Conservation (phyloP, 1,284 basidiomycete genomes). For the Cryptococcus sp. region DNA sequence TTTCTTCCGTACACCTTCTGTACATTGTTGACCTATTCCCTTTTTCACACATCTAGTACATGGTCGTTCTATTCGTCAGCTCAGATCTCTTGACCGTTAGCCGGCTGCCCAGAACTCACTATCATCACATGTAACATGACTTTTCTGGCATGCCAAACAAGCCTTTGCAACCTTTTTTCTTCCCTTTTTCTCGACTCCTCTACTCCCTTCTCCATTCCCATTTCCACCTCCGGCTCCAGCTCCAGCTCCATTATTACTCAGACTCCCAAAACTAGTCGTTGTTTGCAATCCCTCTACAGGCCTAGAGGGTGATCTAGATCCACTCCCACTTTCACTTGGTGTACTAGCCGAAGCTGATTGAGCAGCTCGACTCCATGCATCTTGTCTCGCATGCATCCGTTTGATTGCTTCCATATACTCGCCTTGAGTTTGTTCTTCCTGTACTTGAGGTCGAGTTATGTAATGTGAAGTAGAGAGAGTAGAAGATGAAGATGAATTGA, state of each 20-base stretch:
- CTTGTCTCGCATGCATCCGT: slow-evolving; percentile 14
- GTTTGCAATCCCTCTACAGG: not conserved
- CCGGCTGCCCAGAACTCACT: slow-evolving; percentile 54
- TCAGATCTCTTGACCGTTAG: not conserved
- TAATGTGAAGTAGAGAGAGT: no score
- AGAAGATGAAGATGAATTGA: no score
- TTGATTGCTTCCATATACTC: not conserved
- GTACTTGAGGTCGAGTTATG: no score
- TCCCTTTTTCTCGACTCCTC: slow-evolving; percentile 16
- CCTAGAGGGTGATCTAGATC: not conserved
- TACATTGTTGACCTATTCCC: slow-evolving; percentile 80
- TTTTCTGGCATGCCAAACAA: slow-evolving; percentile 88
- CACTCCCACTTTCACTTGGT: slow-evolving; percentile 2
- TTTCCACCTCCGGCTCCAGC: slow-evolving; percentile 8
- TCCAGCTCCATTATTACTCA: slow-evolving; percentile 1
- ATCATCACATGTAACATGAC: slow-evolving; percentile 96
- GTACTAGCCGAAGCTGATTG: slow-evolving; percentile 10
- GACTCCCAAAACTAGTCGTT: not conserved
- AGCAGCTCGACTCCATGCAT: slow-evolving; percentile 11
- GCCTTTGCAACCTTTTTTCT: slow-evolving; percentile 55
- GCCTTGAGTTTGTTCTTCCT: no score
- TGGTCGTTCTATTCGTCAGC: slow-evolving; percentile 67
- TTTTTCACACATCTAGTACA: slow-evolving; percentile 94
- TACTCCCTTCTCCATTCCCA: slow-evolving; percentile 5
- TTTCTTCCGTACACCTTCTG: slow-evolving; percentile 93